Base-by-base conservation (phyloP, 192 early-diverging fungal species). In the Mortierella claussenii region DNA sequence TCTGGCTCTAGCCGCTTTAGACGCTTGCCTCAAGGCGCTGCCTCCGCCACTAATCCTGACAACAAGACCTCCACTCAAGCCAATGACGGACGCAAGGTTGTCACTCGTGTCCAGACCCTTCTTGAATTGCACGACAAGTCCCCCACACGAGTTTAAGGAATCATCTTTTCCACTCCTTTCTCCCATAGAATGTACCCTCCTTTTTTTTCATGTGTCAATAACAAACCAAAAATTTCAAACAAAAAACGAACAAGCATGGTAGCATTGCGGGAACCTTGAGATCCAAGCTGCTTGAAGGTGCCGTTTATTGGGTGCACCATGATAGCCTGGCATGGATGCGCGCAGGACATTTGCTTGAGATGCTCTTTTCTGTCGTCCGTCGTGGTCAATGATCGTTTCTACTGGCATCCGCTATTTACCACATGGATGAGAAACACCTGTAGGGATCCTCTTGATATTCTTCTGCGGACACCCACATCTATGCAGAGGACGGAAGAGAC, bases 401-500 rank as follows among this genome's bases (percentile, higher is more conserved):
- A 26, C 27, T 5, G 47, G 9, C 23, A 2, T 53, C 2, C 37
- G 15, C 28, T 42, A 18, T 23, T 34, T 26, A 76, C 64, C 64
- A 76, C 64, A 76, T 67, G 26, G 64, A 76, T 11, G 64, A 76
- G 73, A 76, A 76, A 76, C 71, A 75, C 58, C 71, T 91, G 57
- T 98, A 95, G 5, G 95, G 94, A 78, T 98, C 96, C 80, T 98
- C 97, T 70, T 96, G 92, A 74, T 94, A 94, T 83, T 99, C 96
- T 80, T 98, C 96, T 48, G 97, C 93, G 5, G 95, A 95, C 13
- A 99, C 89, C 97, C 97, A 99, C 95, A 99, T 97, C 89, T 88
- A 80, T 65, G 3, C 12, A 45, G 28, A 58, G 8, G 33, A 24
- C 12, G n/a, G 24, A 36, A 33, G 8, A 33, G 28, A 21, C 26